Base-by-base conservation (phyloP, 163 green algal genomes). In the Prototheca cutis region DNA sequence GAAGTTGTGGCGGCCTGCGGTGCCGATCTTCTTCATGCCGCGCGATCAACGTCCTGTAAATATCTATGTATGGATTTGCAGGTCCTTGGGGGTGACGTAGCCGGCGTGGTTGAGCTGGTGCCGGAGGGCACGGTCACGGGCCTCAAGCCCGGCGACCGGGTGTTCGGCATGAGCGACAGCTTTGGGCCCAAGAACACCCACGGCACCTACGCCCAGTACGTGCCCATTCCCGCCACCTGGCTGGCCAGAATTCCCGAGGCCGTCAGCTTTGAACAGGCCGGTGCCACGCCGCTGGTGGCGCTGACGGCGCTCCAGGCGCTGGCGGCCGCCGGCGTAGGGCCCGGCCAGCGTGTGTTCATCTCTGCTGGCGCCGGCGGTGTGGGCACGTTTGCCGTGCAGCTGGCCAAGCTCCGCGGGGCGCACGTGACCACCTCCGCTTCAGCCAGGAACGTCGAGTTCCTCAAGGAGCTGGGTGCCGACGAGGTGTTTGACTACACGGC, bases 351-450 rank as follows among this genome's bases (percentile, higher is more conserved):
- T 80, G 55, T 58, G 39, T 31, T 33, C 48, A 36, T 55, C 48
- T 18, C 6, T 30, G 80, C 63, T 2, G 78, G 74, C 3, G 52
- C 76, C 1, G 79, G 78, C 3, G 78, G 78, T 18, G 63, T 82
- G 27, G 78, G 78, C 23, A 65, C 58, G 57, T 59, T 74, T 21
- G 67, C 66, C 3, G 58, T 85, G 4, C 68, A 71, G 32, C 23
- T 75, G 27, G 78, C 77, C 48, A 86, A 84, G 74, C 51, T 53
- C 1, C 55, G 78, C 29, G 78, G 73, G 4, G 59, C 72, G 1
- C 53, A 61, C n/a, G 79, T 86, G 8, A 58, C 59, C 28, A 59
- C 67, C 55, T 87, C 78, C 17, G 84, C 67, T 61, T 74, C 65
- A 28, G 30, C 4, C 4, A 31, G 27, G 6, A 86, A 86, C 33